Conservation (phyloP, 2,329 filamentous ascomycete species). For the Epichloe gansuensis region DNA sequence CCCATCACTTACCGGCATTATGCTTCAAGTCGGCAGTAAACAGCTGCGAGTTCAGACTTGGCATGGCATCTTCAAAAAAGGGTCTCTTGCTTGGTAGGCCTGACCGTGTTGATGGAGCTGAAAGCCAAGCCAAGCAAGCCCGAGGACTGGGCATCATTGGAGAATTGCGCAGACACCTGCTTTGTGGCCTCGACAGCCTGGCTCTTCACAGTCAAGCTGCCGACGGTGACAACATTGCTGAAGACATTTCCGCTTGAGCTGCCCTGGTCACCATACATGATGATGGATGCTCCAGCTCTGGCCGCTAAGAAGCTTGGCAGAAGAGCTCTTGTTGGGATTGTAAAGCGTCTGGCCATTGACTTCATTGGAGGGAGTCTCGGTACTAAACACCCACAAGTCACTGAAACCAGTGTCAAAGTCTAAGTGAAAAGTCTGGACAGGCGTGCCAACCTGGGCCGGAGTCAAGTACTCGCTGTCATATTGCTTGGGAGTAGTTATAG, state of each 20-base stretch:
- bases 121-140: constrained; percentile 33
- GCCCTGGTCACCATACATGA: constrained; percentile 31
- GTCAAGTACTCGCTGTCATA: constrained; percentile 9
- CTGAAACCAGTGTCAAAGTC: constrained; percentile 15
- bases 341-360: constrained; percentile 29
- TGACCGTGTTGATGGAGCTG: constrained; percentile 28
- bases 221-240: constrained; percentile 28
- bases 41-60: constrained; percentile 23
- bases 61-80: constrained; percentile 26
- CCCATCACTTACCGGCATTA: constrained; percentile 14
- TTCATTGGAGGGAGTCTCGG: constrained; percentile 24
- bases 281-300: constrained; percentile 23
- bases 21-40: constrained; percentile 59
- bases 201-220: constrained; percentile 24
- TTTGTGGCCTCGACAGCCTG: constrained; percentile 33
- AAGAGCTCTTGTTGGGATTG: constrained; percentile 24
- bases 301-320: constrained; percentile 23
- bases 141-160: constrained; percentile 24
- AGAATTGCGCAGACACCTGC: constrained; percentile 28
- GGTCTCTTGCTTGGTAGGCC: constrained; percentile 27
- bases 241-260: constrained; percentile 30
- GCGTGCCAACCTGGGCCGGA: constrained; percentile 10
- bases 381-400: constrained; percentile 26
- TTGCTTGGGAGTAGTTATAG: constrained; percentile 3
- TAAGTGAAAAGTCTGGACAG: constrained; percentile 9